Evolutionary conservation across 106 monocot species (phyloP), one percentile per base, ranked within the genome.

Genomic region (Dioscorea dumetorum): DNA sequence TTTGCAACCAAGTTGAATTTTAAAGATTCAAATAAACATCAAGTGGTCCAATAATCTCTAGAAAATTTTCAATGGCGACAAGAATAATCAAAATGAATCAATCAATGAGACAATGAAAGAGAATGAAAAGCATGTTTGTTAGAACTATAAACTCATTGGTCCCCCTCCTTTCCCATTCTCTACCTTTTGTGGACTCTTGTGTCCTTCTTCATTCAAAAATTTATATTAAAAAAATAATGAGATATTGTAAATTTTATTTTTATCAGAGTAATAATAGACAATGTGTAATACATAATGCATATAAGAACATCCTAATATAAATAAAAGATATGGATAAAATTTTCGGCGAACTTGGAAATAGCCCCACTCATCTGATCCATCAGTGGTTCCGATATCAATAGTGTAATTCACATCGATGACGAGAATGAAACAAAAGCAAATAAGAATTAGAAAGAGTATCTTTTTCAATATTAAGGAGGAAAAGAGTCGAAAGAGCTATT

Each of bases 271-370:
- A 28, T 28, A 28, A 28, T 28, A 28, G 28, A 28, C 28, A 28
- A 28, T 3, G 3, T 1, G 3, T 28, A 28, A 28, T 28, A 3
- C 3, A 28, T 28, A 22, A 28, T 28, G 28, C 28, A 28, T 28
- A 28, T 1, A 28, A 3, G 1, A 28, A 28, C 28, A 28, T 3
- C 28, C 28, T 28, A 28, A 49, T 13, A 24, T 49, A 49, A 67
- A 12, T 0, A 4, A 63, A 32, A 24, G 12, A 22, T 0, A 63
- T 15, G 24, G 34, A 50, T 33, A 18, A 14, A 50, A 11, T 71
- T 89, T 92, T 92, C 54, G 92, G 97, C 92, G 79, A 64, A 99
- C 97, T 83, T 85, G 22, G 61, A 88, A 87, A 61, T 99, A 99
- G 0, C 92, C n/a, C n/a, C n/a, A n/a, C n/a, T n/a, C n/a, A n/a